Conservation (phyloP, 129 eudicot species). For the Mikania micrantha region DNA sequence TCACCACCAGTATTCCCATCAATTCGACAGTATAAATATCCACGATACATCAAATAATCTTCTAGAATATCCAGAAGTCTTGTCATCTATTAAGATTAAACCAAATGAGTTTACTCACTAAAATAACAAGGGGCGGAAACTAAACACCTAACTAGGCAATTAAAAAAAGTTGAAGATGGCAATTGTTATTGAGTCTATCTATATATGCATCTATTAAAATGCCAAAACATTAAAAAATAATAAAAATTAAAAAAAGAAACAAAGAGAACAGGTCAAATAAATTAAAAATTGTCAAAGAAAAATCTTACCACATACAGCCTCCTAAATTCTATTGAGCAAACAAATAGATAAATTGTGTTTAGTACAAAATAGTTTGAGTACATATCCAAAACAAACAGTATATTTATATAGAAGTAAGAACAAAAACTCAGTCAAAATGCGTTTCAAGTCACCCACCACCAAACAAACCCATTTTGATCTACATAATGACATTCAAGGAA, state of each 20-base stretch:
- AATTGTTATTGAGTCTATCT: background rate
- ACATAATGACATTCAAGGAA: background rate
- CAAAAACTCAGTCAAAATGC: background rate
- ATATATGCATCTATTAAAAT: background rate
- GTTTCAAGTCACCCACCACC: background rate
- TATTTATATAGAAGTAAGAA: background rate
- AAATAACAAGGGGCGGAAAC: background rate
- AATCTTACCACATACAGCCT: background rate
- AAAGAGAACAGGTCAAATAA: background rate
- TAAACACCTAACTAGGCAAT: background rate
- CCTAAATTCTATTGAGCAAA: background rate
- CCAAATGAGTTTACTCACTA: background rate
- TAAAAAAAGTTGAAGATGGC: background rate
- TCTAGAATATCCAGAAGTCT: slow-evolving; percentile 96
- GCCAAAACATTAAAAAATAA: too few relatives aligned
- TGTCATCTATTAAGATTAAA: slow-evolving; percentile 59
- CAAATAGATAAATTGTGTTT: background rate
- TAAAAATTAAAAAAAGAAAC: too few relatives aligned
- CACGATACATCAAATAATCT: slow-evolving; percentile 92
- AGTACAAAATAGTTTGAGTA: background rate
- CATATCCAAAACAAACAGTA: background rate
- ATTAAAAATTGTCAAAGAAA: background rate
- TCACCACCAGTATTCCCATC: too few relatives aligned
- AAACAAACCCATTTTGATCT: background rate
- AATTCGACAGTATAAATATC: slow-evolving; percentile 54